Conservation (phyloP, 805 yeast species). For the Wickerhamomyces subpelliculosus region DNA sequence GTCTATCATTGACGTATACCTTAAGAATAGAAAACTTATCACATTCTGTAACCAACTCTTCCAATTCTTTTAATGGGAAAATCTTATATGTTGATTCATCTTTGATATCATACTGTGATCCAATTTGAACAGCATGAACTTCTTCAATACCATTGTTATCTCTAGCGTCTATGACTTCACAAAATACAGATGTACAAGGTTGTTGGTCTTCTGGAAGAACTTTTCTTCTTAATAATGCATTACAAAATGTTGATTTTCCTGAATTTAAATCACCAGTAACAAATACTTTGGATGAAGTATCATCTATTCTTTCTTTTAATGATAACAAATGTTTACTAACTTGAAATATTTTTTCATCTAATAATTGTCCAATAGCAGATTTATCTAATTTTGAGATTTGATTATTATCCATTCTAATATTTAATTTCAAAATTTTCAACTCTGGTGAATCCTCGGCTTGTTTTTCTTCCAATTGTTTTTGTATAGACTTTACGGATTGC, state of each 20-base stretch:
- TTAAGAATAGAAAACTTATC: conserved; percentile 69
- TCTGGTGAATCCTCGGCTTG: conserved; percentile 23
- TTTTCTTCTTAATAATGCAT: conserved; percentile 71
- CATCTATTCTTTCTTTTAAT: conserved; percentile 78
- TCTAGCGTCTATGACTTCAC: conserved; percentile 84
- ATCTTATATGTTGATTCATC: conserved; percentile 63
- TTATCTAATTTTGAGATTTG: conserved; percentile 56
- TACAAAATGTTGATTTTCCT: conserved; percentile 94
- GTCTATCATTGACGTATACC: conserved; percentile 72
- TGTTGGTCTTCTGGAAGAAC: conserved; percentile 94
- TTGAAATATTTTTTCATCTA: conserved; percentile 61
- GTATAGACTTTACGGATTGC: conserved; percentile 12
- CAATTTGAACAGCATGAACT: conserved; percentile 82
- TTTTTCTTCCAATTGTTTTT: conserved; percentile 13
- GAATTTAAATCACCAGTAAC: conserved; percentile 97
- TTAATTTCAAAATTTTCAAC: conserved; percentile 58
- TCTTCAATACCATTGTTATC: conserved; percentile 75
- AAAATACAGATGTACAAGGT: conserved; percentile 94
- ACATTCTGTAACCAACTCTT: conserved; percentile 64
- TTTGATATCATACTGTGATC: conserved; percentile 29
- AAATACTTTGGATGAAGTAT: conserved; percentile 86
- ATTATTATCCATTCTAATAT: conserved; percentile 45
- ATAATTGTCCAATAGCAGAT: conserved; percentile 57
- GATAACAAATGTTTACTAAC: conserved; percentile 63
- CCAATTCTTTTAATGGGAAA: conserved; percentile 48